Conservation (phyloP, 805 yeast genomes). For the Saccharomyces mikatae region DNA sequence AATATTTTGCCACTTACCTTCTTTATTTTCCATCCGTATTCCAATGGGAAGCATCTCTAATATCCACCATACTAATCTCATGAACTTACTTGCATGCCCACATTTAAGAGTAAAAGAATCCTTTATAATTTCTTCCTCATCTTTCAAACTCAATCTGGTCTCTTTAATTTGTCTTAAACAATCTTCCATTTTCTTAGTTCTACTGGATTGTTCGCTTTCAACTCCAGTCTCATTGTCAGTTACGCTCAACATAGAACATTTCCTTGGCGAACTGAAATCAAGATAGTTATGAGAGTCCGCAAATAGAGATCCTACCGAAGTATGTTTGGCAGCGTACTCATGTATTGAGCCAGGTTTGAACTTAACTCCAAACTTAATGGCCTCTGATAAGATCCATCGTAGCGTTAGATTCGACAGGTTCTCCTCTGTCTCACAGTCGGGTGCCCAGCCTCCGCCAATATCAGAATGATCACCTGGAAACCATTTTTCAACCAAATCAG, state of each 20-base stretch:
- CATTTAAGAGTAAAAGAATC: slow-evolving; percentile 9
- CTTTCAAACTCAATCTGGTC: slow-evolving; percentile 28
- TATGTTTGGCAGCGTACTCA: slow-evolving; percentile 35
- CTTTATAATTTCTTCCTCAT: slow-evolving; percentile 30
- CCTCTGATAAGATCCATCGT: slow-evolving; percentile 54
- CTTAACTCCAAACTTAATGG: slow-evolving; percentile 41
- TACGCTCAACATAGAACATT: not conserved
- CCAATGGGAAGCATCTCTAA: slow-evolving; percentile 56
- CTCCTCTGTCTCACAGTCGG: slow-evolving; percentile 35
- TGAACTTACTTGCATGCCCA: slow-evolving; percentile 4
- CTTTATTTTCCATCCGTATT: slow-evolving; percentile 38
- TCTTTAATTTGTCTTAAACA: not conserved
- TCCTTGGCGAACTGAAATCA: slow-evolving; percentile 15
- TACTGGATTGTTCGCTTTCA: not conserved
- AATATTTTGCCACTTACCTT: slow-evolving; percentile 43
- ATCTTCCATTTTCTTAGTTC: not conserved
- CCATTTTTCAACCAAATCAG: slow-evolving; percentile 43
- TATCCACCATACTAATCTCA: slow-evolving; percentile 47
- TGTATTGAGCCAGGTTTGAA: slow-evolving; percentile 37
- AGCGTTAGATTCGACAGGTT: slow-evolving; percentile 44
- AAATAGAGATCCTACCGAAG: slow-evolving; percentile 36
- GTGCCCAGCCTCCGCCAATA: slow-evolving; percentile 60
- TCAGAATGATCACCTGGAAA: slow-evolving; percentile 67
- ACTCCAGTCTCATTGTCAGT: not conserved
- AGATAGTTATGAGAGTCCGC: slow-evolving; percentile 48